Evolutionary conservation across 208 protist genomes (phyloP), one percentile per base, ranked within the genome.

Genomic region (Trypanosoma avium): DNA sequence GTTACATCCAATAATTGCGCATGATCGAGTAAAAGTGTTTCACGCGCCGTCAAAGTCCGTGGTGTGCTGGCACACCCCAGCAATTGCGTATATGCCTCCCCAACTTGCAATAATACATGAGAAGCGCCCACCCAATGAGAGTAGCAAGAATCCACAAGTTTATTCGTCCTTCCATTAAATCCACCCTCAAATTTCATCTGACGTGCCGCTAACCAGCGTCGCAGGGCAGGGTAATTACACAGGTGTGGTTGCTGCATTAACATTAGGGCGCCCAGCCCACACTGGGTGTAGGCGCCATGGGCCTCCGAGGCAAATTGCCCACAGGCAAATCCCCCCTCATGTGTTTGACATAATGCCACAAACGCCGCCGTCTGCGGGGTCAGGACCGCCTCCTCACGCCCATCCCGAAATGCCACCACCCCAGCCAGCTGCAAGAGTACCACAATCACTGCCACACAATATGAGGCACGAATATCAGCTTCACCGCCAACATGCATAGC

Each of bases 81-180:
- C 32, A 82, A 61, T 30, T 76, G 73, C 27, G 22, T 48, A 63
- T 81, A 81, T 19, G 56, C 60, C 56, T 94, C 84, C 13, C 65
- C 68, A 1, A 79, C 71, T 10, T 63, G 60, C 53, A 93, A 53
- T 54, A 94, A 52, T 19, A 84, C 87, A 59, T 92, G 82, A 3
- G 86, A 80, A 1, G 83, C 70, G 24, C 98, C 98, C 6, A 99
- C 71, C 98, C 98, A 99, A 56, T 97, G 97, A 6, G 90, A 95
- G 79, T 99, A 99, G 75, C 98, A 99, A 9, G 93, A 92, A 75
- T 99, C 98, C 3, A 97, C 88, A n/a, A 98, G 79, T 78, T 99
- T 99, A 76, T 99, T 98, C 8, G 94, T 98, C 19, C 98, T 74
- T 7, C 98, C 98, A 58, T 92, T 88, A 55, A 98, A 99, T 6